These are phyloP conservation scores for Primulina eburnea DNA, from an alignment of 257 asterid genomes.

Conservation along the genomic window DNA sequence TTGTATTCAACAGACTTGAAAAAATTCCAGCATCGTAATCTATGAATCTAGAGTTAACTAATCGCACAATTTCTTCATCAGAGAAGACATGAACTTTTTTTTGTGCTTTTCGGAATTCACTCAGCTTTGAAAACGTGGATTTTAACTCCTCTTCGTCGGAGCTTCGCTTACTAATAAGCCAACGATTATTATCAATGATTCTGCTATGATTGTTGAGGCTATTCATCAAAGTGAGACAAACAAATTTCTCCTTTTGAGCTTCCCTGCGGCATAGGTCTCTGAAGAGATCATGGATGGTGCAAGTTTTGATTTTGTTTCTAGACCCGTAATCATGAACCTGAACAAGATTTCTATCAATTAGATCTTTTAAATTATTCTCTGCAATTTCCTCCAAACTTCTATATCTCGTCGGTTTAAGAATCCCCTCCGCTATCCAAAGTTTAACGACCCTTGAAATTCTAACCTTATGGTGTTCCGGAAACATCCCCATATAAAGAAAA, in stretches of 20 bases:
- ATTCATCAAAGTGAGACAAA: neutral
- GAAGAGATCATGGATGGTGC: conserved; percentile 27
- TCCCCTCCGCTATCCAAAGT: conserved; percentile 33
- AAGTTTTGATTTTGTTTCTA: conserved; percentile 19
- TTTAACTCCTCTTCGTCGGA: neutral
- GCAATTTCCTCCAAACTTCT: conserved; percentile 28
- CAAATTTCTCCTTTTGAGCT: conserved; percentile 24
- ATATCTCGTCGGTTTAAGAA: conserved; percentile 8
- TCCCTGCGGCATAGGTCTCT: conserved; percentile 24
- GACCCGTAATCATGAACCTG: neutral
- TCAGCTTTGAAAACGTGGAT: too few species aligned
- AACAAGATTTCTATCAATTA: conserved; percentile 23
- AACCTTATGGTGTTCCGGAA: conserved; percentile 15
- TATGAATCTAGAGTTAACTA: too few species aligned
- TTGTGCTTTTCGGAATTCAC: too few species aligned
- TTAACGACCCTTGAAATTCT: conserved; percentile 13
- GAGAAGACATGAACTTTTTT: too few species aligned
- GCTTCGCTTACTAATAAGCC: neutral
- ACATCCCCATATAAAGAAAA: conserved; percentile 29
- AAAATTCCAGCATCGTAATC: too few species aligned
- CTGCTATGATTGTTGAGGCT: neutral
- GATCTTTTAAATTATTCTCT: conserved; percentile 22
- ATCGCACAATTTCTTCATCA: too few species aligned
- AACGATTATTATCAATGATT: neutral
- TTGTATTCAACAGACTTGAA: too few species aligned